Evolutionary conservation across 1,284 basidiomycete genomes (phyloP).

Genomic region (Trametes polyzona): DNA sequence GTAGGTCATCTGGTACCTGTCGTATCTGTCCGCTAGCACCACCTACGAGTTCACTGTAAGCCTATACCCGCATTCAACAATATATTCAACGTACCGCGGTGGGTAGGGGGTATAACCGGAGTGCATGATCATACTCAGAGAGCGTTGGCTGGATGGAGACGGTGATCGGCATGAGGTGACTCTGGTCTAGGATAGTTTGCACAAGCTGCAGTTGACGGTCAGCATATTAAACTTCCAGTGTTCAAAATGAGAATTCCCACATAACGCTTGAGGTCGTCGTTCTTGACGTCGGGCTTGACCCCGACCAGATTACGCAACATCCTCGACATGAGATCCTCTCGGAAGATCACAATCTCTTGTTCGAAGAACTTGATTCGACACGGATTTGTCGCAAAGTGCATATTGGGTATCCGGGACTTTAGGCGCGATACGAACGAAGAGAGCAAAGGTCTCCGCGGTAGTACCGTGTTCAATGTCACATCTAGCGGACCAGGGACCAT

Average conservation of each 20-base stretch:
- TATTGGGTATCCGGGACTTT: slow-evolving; percentile 72
- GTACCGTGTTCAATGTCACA: slow-evolving; percentile 73
- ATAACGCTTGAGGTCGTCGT: slow-evolving; percentile 85
- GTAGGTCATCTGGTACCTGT: slow-evolving; percentile 95
- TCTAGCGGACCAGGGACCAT: slow-evolving; percentile 95
- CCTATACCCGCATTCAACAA: no score
- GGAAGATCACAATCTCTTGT: slow-evolving; percentile 93
- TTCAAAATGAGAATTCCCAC: slow-evolving; percentile 45
- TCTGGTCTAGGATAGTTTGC: slow-evolving; percentile 91
- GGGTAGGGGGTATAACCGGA: slow-evolving; percentile 94
- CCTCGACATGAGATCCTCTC: slow-evolving; percentile 92
- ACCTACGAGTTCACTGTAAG: no score
- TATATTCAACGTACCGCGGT: slow-evolving; percentile 77
- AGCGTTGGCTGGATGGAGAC: slow-evolving; percentile 85
- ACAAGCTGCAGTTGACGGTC: slow-evolving; percentile 67
- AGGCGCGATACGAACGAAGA: slow-evolving; percentile 74
- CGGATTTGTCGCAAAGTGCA: slow-evolving; percentile 89
- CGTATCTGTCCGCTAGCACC: slow-evolving; percentile 96
- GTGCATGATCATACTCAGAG: slow-evolving; percentile 90
- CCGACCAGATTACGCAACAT: slow-evolving; percentile 93
- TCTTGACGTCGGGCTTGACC: slow-evolving; percentile 75
- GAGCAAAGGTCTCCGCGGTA: slow-evolving; percentile 84
- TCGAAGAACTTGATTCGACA: slow-evolving; percentile 95
- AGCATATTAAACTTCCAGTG: neutral
- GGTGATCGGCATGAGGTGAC: slow-evolving; percentile 87